Conservation (phyloP, 768 basidiomycete genomes). For the Termitomyces titanicus region DNA sequence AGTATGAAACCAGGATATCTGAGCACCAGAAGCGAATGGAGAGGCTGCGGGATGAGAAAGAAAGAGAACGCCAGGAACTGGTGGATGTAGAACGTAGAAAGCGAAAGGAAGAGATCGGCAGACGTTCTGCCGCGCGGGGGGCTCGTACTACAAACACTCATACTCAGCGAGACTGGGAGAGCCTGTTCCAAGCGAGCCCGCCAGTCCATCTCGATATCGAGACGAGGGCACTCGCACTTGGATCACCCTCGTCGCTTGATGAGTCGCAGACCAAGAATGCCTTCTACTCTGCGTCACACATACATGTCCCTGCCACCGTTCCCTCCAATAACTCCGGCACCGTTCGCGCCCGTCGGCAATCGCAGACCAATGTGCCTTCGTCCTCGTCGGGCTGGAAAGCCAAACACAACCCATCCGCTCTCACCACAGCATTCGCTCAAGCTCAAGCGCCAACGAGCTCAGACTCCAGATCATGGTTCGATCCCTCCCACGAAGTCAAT, state of each 20-base stretch:
- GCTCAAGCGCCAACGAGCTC: neutral
- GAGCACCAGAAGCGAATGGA: constrained; percentile 37
- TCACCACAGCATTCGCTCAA: constrained; percentile 5
- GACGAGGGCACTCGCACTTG: constrained; percentile 9
- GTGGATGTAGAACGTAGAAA: constrained; percentile 37
- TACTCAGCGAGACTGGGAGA: constrained; percentile 10
- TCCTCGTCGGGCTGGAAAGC: constrained; percentile 19
- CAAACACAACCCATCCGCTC: constrained; percentile 10
- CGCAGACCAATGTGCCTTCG: constrained; percentile 8
- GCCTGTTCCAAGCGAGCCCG: constrained; percentile 7
- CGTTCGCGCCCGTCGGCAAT: constrained; percentile 10
- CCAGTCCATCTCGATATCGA: constrained; percentile 13
- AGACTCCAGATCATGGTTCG: neutral
- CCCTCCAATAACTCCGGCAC: constrained; percentile 1
- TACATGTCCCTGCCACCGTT: neutral
- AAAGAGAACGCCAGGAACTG: constrained; percentile 42
- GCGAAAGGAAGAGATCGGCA: constrained; percentile 27
- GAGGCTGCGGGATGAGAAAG: constrained; percentile 41
- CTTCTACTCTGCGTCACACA: neutral
- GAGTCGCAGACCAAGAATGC: constrained; percentile 5
- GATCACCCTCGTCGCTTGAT: neutral
- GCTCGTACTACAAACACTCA: constrained; percentile 4
- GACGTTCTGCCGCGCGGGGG: constrained; percentile 13
- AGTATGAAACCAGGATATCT: constrained; percentile 27
- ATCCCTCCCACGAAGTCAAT: neutral